A percentile compares a stretch with the other conserved stretches of the same genome.
Conservation (phyloP, 2,329 filamentous ascomycete genomes). For the Pseudocercospora pini-densiflorae region DNA sequence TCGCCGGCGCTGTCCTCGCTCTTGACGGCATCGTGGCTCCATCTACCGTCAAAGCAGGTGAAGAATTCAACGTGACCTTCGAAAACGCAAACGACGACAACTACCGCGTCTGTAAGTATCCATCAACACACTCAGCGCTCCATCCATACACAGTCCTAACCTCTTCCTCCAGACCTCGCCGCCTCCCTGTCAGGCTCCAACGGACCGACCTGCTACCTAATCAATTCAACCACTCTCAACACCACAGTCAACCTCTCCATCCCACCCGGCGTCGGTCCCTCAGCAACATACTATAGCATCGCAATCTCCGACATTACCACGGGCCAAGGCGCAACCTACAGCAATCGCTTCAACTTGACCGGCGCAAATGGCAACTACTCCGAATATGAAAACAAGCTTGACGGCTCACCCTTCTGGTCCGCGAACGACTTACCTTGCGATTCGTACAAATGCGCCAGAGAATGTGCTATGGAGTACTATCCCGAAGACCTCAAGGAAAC, state of each 20-base stretch:
- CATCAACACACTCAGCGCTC: not conserved
- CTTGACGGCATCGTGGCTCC: constrained; percentile 36
- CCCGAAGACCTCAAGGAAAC: constrained; percentile 34
- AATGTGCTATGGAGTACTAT: constrained; percentile 35
- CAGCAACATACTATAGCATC: constrained; percentile 39
- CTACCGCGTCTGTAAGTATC: constrained; percentile 36
- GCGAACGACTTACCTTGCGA: constrained; percentile 36
- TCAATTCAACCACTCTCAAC: constrained; percentile 38
- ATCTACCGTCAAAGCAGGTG: constrained; percentile 29
- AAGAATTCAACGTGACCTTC: constrained; percentile 41
- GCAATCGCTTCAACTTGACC: constrained; percentile 36
- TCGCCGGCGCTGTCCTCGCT: constrained; percentile 23
- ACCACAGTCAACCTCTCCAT: constrained; percentile 38
- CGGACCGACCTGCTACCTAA: constrained; percentile 42
- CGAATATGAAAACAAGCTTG: constrained; percentile 36
- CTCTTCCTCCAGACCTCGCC: constrained; percentile 31
- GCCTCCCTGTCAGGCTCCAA: constrained; percentile 39
- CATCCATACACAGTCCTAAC: not conserved
- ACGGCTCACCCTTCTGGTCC: constrained; percentile 38
- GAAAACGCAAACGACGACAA: constrained; percentile 33
- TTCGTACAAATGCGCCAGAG: constrained; percentile 35
- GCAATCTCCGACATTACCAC: constrained; percentile 34
- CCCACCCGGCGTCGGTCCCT: constrained; percentile 39
- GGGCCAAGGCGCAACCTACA: constrained; percentile 30
- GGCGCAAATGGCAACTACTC: constrained; percentile 35